Evolutionary conservation across 805 yeast genomes (phyloP).

Genomic region (Brettanomyces custersianus): DNA sequence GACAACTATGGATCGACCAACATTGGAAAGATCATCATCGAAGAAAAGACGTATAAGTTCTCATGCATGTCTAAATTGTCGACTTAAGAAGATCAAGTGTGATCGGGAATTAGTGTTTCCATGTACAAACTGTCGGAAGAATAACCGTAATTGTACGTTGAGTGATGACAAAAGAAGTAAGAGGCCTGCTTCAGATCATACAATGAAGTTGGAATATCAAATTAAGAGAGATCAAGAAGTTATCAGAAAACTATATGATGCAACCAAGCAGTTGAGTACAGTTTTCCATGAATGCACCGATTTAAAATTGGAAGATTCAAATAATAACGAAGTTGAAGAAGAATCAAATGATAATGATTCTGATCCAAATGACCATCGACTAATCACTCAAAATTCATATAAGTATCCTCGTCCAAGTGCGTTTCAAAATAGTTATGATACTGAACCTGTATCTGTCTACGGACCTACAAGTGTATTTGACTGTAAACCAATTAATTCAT

Average conservation of each 20-base stretch:
- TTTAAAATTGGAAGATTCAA: too few relatives aligned
- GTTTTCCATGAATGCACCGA: too few relatives aligned
- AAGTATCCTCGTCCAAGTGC: constrained; percentile 14
- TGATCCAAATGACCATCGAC: background rate
- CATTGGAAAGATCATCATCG: background rate
- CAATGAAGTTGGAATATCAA: constrained; percentile 5
- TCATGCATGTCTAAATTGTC: constrained; percentile 15
- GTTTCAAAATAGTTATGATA: constrained; percentile 8
- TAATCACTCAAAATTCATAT: background rate
- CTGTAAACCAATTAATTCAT: background rate
- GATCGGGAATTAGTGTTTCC: constrained; percentile 8
- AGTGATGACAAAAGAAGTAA: constrained; percentile 11
- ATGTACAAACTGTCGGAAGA: constrained; percentile 13
- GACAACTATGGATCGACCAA: too few relatives aligned
- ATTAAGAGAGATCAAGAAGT: background rate
- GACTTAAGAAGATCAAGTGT: constrained; percentile 15
- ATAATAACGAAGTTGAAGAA: background rate
- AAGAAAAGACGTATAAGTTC: constrained; percentile 1
- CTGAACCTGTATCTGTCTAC: constrained; percentile 10
- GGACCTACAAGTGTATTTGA: constrained; percentile 29
- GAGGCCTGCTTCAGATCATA: constrained; percentile 10
- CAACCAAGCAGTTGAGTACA: background rate
- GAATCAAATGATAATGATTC: too few relatives aligned
- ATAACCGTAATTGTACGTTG: constrained; percentile 7
- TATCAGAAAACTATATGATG: background rate